Evolutionary conservation across 257 asterid genomes (phyloP).

Genomic region (Solanum pennellii): DNA sequence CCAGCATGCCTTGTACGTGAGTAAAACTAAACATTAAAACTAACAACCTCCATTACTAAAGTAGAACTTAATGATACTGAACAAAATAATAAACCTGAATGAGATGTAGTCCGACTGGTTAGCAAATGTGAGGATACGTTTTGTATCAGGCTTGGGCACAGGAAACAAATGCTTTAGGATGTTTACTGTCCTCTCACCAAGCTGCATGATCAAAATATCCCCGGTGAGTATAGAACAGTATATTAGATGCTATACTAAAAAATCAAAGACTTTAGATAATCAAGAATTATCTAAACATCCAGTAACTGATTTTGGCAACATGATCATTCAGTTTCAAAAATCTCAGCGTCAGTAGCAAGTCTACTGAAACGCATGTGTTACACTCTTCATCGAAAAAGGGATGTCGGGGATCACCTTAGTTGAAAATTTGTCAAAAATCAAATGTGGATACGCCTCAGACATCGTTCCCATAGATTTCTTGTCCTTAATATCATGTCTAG

Average conservation of each 20-base stretch:
- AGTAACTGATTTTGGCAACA: background rate
- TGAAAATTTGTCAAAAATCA: conserved; percentile 1
- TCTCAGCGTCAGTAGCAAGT: background rate
- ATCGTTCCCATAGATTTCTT: conserved; percentile 1
- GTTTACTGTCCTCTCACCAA: conserved; percentile 78
- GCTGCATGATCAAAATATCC: conserved; percentile 32
- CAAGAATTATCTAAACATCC: background rate
- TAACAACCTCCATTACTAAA: background rate
- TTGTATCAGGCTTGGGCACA: conserved; percentile 88
- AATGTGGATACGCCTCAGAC: background rate
- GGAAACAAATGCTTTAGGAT: conserved; percentile 85
- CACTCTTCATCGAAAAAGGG: background rate
- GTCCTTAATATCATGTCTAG: conserved; percentile 26
- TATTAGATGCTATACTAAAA: background rate
- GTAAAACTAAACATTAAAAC: background rate
- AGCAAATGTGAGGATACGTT: conserved; percentile 75
- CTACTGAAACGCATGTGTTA: background rate
- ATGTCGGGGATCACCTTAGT: background rate
- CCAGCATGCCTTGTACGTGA: background rate
- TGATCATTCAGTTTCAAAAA: background rate
- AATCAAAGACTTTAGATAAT: background rate
- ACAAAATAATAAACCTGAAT: conserved; percentile 52
- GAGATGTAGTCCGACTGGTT: conserved; percentile 70
- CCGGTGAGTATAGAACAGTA: background rate
- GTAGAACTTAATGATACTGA: background rate